Base-by-base conservation (phyloP, 805 yeast species). In the Ogataea henricii region DNA sequence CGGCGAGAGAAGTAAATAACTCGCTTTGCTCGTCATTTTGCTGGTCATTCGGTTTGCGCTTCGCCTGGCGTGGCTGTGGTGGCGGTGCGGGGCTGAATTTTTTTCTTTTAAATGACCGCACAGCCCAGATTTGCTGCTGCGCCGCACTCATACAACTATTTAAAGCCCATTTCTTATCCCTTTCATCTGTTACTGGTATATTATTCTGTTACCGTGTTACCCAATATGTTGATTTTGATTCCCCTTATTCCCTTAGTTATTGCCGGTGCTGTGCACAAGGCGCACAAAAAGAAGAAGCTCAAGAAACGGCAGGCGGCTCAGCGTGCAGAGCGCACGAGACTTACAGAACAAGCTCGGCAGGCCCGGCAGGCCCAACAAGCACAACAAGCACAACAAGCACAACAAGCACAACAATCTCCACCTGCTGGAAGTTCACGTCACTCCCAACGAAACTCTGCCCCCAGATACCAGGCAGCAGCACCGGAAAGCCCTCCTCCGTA, bases 261-360 rank as follows among this genome's bases (percentile, higher is more conserved):
- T 17, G 33, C 17, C 23, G 27, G 30, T n/a, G 33, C 25, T 13
- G 32, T 25, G 6, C 22, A 25, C 22, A 38, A 38, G 32, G 13
- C 41, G 6, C 41, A 38, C 27, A 38, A 38, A 17, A 38, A 38
- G 32, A 38, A 17, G 32, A 38, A 38, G 41, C 41, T 23, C 14
- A 22, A 17, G 10, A 38, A 17, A 25, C 27, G 18, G 12, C 13
- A 13, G 3, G 25, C 21, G 25, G 25, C 38, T 9, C 25, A 35
- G 20, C n/a, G n/a, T n/a, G n/a, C n/a, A n/a, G 35, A n/a, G n/a
- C 18, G 20, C 6, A 20, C 18, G 8, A n/a, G n/a, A 6, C 12
- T 14, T 20, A 12, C 37, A 16, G 23, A 18, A 9, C 40, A 34
- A 20, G n/a, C 37, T 10, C 37, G 17, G 23, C 14, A 18, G 12